A percentile compares a stretch with the other conserved stretches of the same genome.
These are phyloP conservation scores for Knufia petricola DNA, from an alignment of 2,329 filamentous ascomycete species.

Conservation along the genomic window DNA sequence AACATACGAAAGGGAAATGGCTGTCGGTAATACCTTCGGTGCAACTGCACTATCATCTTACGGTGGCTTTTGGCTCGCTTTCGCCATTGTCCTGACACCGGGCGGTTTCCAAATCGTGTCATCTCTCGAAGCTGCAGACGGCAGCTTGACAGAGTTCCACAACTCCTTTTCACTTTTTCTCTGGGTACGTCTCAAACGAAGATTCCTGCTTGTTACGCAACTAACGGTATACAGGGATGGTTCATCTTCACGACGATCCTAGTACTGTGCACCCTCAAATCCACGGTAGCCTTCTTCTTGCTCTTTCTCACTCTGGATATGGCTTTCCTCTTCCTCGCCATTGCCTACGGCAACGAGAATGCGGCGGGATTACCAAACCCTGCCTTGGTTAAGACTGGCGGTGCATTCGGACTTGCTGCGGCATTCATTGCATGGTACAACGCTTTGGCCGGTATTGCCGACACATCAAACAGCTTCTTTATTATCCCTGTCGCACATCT, in stretches of 20 bases:
- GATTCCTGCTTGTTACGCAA: background rate
- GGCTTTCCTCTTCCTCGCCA: conserved; percentile 63
- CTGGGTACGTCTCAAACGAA: conserved; percentile 35
- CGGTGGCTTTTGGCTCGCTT: conserved; percentile 73
- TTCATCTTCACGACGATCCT: conserved; percentile 75
- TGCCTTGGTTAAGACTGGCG: conserved; percentile 58
- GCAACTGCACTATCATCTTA: conserved; percentile 73
- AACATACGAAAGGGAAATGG: conserved; percentile 58
- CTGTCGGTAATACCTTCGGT: conserved; percentile 78
- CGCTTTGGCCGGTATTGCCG: conserved; percentile 70
- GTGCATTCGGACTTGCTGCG: conserved; percentile 68
- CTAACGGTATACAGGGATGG: conserved; percentile 47
- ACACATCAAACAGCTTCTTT: conserved; percentile 69
- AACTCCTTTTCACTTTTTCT: conserved; percentile 66
- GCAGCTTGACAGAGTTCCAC: conserved; percentile 35
- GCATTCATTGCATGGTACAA: conserved; percentile 84
- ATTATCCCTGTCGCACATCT: conserved; percentile 87
- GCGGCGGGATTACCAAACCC: conserved; percentile 28
- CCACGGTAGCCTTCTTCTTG: conserved; percentile 66
- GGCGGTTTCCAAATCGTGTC: conserved; percentile 53
- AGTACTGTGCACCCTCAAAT: conserved; percentile 63
- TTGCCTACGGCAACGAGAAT: conserved; percentile 45
- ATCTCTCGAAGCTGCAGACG: conserved; percentile 30
- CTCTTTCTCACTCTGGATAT: conserved; percentile 71
- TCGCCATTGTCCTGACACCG: conserved; percentile 62